phyloP scores from a whole-genome alignment of 108 stramenopile genomes.

The Skeletonema potamos region DNA sequence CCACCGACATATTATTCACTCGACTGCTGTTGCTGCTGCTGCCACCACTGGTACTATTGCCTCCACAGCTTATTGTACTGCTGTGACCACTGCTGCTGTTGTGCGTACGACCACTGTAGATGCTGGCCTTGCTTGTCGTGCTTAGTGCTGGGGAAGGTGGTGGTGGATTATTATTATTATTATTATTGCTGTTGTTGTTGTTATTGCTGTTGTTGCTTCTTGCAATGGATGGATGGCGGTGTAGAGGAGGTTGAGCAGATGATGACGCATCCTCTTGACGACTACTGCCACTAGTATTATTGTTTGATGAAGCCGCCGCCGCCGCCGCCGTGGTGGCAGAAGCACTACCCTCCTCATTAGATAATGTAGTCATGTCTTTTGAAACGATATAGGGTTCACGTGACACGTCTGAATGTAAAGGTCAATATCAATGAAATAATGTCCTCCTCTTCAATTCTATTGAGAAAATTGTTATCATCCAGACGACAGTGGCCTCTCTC shows the following conservation, averaged over 20 bases:
- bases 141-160: conserved; percentile 7
- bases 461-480: no score
- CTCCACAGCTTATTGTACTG: neutral
- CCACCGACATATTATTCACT: conserved; percentile 7
- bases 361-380: no score
- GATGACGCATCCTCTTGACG: no score
- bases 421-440: no score
- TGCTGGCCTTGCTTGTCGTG: conserved; percentile 1
- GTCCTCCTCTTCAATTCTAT: no score
- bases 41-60: neutral
- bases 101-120: neutral
- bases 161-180: neutral
- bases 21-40: neutral
- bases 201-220: neutral
- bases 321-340: neutral
- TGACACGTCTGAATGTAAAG: no score
- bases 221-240: neutral
- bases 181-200: neutral
- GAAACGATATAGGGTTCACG: no score
- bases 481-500: no score
- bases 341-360: no score
- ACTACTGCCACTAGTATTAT: no score
- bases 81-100: neutral
- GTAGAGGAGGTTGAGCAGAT: neutral
- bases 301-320: no score